Evolutionary conservation across 352 stramenopile genomes (phyloP), one percentile per base, ranked within the genome.

Genomic region (Globisporangium uncinulatum): DNA sequence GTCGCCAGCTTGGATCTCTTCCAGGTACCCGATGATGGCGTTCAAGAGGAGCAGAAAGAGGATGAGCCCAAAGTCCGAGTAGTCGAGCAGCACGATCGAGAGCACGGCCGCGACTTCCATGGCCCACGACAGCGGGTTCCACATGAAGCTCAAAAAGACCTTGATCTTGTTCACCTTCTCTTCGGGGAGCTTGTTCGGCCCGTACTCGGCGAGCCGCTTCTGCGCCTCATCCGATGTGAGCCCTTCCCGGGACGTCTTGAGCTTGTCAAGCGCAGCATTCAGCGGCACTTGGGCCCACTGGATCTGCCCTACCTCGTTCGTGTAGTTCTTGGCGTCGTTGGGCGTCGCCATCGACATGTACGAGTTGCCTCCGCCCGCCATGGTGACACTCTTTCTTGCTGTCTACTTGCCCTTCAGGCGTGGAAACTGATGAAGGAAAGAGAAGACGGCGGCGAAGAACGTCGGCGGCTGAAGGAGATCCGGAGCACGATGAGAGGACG

Each of bases 1-100:
- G 56, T 93, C 80, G 8, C 84, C 87, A 34, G 85, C 88, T 67
- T 97, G 89, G 57, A 92, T 80, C 64, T 85, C 73, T 69, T 96
- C 76, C 49, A 91, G 77, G 68, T 89, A 88, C 4, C 77, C 79
- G 63, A 94, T 86, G 72, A 73, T 70, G 24, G 84, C 71, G 68
- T 90, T 91, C 42, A 89, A 57, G 34, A 93, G 50, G 32, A 90
- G 64, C 56, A 93, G 59, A 48, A 86, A 77, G 39, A 91, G 49
- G 45, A 93, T 89, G 45, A 89, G 57, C 20, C 50, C 76, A 36
- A 93, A 90, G 54, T 91, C 83, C 31, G 79, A 60, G 62, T 89
- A 93, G 59, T 92, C 82, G 49, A 89, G 66, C 49, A 93, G 58
- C 55, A 91, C 76, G 60, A 89, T 87, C 57, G 79, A 80, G 20